phyloP scores from a whole-genome alignment of 2,329 filamentous ascomycete genomes.

The Aspergillus spinulosporus region DNA sequence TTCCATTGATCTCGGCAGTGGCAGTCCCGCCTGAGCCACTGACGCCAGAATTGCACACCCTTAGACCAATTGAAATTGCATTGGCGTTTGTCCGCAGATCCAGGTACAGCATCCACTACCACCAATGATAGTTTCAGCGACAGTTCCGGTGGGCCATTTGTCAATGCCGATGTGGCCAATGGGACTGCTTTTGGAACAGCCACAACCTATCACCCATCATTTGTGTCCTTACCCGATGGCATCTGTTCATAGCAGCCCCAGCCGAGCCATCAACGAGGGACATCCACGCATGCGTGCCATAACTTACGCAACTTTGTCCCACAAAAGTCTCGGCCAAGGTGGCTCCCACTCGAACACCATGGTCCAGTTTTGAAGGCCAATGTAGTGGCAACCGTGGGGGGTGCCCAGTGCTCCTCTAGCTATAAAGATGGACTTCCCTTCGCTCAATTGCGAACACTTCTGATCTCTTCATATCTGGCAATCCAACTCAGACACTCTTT shows the following conservation, averaged over 20 bases:
- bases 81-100: not conserved
- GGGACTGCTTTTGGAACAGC: slow-evolving; percentile 6
- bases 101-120: slow-evolving; percentile 7
- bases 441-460: not conserved
- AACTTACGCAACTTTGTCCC: slow-evolving; percentile 10
- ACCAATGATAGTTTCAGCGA: not conserved
- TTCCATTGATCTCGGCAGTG: not conserved
- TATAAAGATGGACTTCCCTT: slow-evolving; percentile 4
- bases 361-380: slow-evolving; percentile 3
- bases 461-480: not conserved
- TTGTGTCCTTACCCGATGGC: not conserved
- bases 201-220: not conserved
- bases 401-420: not conserved
- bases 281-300: not conserved
- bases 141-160: not conserved
- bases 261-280: not conserved
- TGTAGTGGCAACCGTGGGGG: not conserved
- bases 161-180: not conserved
- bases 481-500: slow-evolving; percentile 14
- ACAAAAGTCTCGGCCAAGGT: slow-evolving; percentile 1
- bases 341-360: not conserved
- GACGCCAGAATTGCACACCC: not conserved
- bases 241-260: not conserved
- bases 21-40: not conserved
- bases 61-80: not conserved